These are phyloP conservation scores for Isochrysis galbana DNA, from an alignment of 78 protist genomes.

Conservation along the genomic window DNA sequence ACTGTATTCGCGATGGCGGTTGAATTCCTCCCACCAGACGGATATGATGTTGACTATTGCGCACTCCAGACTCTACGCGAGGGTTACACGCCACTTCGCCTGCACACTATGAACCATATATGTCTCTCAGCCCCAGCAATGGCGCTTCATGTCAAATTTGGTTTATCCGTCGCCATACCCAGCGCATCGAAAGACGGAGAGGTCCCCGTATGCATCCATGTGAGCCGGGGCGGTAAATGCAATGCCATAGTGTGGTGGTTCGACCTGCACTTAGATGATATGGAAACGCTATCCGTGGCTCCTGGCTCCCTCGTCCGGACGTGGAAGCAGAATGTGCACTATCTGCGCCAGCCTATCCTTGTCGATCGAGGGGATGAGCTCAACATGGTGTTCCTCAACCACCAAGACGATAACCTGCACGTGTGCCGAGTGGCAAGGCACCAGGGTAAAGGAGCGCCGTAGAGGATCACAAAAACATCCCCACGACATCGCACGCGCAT, in stretches of 20 bases:
- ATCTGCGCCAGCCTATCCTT: not conserved
- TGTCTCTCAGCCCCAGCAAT: not conserved
- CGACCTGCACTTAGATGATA: not conserved
- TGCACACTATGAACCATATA: not conserved
- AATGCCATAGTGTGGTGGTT: constrained; percentile 8
- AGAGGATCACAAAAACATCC: too few relatives aligned
- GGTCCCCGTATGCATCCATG: not conserved
- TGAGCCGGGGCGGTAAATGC: not conserved
- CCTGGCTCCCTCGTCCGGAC: not conserved
- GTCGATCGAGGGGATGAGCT: not conserved
- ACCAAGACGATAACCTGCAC: not conserved
- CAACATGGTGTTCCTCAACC: not conserved
- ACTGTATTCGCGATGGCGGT: not conserved
- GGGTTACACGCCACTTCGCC: not conserved
- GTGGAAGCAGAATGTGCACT: not conserved
- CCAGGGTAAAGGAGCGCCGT: too few relatives aligned
- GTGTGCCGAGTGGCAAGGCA: too few relatives aligned
- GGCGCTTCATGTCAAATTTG: not conserved
- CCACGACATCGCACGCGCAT: too few relatives aligned
- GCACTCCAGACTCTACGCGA: not conserved
- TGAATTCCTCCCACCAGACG: not conserved
- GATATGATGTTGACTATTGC: not conserved
- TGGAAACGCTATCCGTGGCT: not conserved
- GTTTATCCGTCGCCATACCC: not conserved
- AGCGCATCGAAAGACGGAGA: not conserved